Evolutionary conservation across 371 early-diverging fungal species (phyloP).

Genomic region (Syncephalis plumigaleata): DNA sequence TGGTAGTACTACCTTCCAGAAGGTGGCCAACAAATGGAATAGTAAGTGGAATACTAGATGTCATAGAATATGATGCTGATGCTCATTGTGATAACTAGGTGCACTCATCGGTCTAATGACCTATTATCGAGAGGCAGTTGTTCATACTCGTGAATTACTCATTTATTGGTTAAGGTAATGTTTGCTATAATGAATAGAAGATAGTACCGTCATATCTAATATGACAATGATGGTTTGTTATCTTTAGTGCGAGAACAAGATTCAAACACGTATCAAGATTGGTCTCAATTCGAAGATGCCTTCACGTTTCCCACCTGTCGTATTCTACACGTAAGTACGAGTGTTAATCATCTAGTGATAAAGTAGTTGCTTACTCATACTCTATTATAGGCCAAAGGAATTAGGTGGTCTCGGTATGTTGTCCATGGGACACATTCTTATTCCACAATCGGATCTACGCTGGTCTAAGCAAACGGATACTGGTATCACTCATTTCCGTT

Average conservation of each 20-base stretch:
- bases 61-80: too few species aligned
- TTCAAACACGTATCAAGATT: conserved; percentile 97
- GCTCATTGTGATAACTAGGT: too few species aligned
- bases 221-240: too few species aligned
- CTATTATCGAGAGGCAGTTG: conserved; percentile 95
- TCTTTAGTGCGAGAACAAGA: conserved; percentile 82
- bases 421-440: conserved; percentile 95
- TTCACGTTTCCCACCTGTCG: conserved; percentile 93
- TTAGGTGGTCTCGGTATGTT: conserved; percentile 98
- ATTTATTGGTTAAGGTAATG: conserved; percentile 66
- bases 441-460: conserved; percentile 91
- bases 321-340: conserved; percentile 53
- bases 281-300: conserved; percentile 99
- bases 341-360: background rate
- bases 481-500: conserved; percentile 95
- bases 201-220: too few species aligned
- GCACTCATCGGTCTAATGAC: conserved; percentile 93
- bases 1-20: conserved; percentile 93
- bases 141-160: conserved; percentile 90
- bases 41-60: conserved; percentile 11
- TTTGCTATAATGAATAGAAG: background rate
- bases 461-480: conserved; percentile 95
- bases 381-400: conserved; percentile 56
- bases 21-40: conserved; percentile 97
- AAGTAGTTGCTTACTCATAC: conserved; percentile 10